A percentile compares a stretch with the other conserved stretches of the same genome.
Evolutionary conservation across 495 filamentous ascomycete species (phyloP).

Genomic region (Chaetomidium leptoderma): DNA sequence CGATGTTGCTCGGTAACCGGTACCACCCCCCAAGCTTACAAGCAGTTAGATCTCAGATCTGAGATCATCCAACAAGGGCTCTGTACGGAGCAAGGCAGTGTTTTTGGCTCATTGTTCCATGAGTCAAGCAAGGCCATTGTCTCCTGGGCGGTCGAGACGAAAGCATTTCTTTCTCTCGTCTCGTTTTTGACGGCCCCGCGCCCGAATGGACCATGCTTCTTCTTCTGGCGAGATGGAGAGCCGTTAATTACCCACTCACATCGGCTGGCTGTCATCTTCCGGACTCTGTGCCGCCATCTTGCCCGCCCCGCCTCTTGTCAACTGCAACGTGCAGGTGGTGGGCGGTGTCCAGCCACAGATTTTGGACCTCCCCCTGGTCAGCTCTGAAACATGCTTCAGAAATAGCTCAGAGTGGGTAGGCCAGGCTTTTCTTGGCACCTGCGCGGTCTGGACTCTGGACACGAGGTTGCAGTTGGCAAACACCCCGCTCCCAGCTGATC

Average conservation of each 20-base stretch:
- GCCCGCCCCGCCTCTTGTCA: not conserved
- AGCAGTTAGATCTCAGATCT: not conserved
- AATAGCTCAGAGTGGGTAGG: constrained; percentile 25
- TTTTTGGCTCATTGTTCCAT: not conserved
- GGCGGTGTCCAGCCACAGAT: constrained; percentile 29
- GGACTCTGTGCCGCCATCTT: constrained; percentile 18
- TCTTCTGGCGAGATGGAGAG: not conserved
- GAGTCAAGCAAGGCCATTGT: constrained; percentile 3
- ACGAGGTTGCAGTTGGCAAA: not conserved
- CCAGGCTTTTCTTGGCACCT: constrained; percentile 2
- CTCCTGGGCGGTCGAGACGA: not conserved
- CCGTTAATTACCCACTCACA: not conserved
- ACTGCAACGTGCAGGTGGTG: constrained; percentile 4
- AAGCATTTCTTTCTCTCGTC: not conserved
- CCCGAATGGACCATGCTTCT: too few species aligned
- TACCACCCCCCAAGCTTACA: too few species aligned
- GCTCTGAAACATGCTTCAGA: constrained; percentile 36
- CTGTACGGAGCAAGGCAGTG: too few species aligned
- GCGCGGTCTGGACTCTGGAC: not conserved
- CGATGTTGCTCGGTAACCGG: too few species aligned
- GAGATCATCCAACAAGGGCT: not conserved
- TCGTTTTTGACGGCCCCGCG: not conserved
- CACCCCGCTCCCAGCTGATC: not conserved
- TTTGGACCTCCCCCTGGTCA: constrained; percentile 23
- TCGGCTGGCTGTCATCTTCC: not conserved